Evolutionary conservation across 1,139 yeast species (phyloP), one percentile per base, ranked within the genome.

Genomic region (Tardiomyces depauwii): DNA sequence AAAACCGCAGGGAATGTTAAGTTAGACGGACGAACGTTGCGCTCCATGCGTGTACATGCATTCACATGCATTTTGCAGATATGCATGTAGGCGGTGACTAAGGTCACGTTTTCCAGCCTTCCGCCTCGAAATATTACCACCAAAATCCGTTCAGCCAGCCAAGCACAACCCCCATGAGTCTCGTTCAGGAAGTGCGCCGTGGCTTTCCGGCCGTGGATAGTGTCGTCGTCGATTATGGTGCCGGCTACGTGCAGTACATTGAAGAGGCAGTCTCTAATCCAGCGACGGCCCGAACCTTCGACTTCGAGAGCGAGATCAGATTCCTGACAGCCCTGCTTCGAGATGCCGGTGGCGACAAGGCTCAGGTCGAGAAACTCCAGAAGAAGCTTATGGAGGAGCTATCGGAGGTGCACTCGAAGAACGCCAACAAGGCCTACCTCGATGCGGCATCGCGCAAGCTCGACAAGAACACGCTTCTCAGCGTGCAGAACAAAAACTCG

Each of bases 201-300:
- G 91, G 95, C 0, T 93, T 82, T 6, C 93, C 95, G 2, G 73
- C 85, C 1, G 76, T 89, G 45, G 97, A 91, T 57, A 80, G 89
- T 1, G 79, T 88, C n/a, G 95, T 89, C 21, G 80, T 93, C 1
- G 94, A 88, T 53, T 89, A 89, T 59, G 94, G 95, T 2, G 82
- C 82, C 42, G 98, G 97, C 1, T 89, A 88, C 58, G 78, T 86
- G 48, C 81, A 82, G 51, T 91, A 87, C 66, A 71, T 88, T 21
- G 77, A 87, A 21, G 72, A 70, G 45, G 73, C 85, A 23, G 85
- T 93, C 0, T 82, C 80, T 55, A 95, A 87, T 62, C 80, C 89
- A 42, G 93, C 85, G n/a, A 68, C 78, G 40, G 87, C 82, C 51
- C 82, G 78, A 57, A 51, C 53, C 18, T 65, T 86, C 45, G 78